Percentiles rank a stretch among this genome's conserved stretches.
These are phyloP conservation scores for Diospyros lotus DNA, from an alignment of 148 eudicot genomes.

Conservation along the genomic window DNA sequence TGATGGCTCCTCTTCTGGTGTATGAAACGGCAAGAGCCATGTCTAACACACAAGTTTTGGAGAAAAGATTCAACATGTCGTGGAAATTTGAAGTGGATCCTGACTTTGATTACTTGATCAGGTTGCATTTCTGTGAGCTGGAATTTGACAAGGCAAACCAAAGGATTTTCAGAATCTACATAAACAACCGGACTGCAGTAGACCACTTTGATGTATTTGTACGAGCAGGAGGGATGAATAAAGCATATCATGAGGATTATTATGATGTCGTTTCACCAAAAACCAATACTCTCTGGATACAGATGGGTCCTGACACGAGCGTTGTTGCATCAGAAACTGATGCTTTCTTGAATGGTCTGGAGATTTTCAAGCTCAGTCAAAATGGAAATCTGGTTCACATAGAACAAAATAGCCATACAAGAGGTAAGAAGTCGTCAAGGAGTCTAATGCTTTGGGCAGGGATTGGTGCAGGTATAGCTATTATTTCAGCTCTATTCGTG, in stretches of 20 bases:
- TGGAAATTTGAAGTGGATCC: constrained; percentile 24
- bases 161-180: constrained; percentile 15
- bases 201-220: constrained; percentile 14
- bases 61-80: constrained; percentile 20
- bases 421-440: background rate
- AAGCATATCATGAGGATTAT: constrained; percentile 11
- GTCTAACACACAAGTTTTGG: constrained; percentile 16
- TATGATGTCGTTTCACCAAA: constrained; percentile 6
- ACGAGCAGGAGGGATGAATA: constrained; percentile 18
- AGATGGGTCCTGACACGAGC: constrained; percentile 15
- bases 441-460: constrained; percentile 12
- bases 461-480: constrained; percentile 10
- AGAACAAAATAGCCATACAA: background rate
- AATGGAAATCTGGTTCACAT: constrained; percentile 18
- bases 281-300: constrained; percentile 15
- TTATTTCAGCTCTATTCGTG: background rate
- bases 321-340: constrained; percentile 7
- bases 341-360: constrained; percentile 20
- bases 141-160: constrained; percentile 14
- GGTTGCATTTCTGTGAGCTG: constrained; percentile 24
- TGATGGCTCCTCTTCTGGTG: constrained; percentile 16
- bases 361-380: constrained; percentile 18
- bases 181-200: constrained; percentile 16
- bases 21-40: constrained; percentile 17
- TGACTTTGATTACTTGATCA: constrained; percentile 14